phyloP scores from a whole-genome alignment of 345 rosid genomes.

The Eucalyptus pauciflora region DNA sequence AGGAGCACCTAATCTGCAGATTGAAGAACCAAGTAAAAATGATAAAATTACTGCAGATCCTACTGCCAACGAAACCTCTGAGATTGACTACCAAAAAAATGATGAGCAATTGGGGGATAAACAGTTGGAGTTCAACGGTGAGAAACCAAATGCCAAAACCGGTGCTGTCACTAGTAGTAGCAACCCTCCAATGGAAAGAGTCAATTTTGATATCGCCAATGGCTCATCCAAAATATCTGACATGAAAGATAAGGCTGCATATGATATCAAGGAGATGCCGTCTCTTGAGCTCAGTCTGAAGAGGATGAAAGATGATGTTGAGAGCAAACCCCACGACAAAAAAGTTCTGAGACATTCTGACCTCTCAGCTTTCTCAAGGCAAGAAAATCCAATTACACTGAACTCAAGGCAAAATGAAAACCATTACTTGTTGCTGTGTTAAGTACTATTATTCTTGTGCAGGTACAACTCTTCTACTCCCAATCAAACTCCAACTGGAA shows the following conservation, averaged over 20 bases:
- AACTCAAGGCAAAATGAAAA: not conserved
- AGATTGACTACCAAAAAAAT: constrained; percentile 4
- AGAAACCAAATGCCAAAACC: constrained; percentile 5
- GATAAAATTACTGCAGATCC: not conserved
- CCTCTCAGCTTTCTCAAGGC: constrained; percentile 49
- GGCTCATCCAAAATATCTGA: constrained; percentile 4
- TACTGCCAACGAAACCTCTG: constrained; percentile 5
- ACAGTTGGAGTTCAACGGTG: constrained; percentile 9
- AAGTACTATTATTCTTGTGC: not conserved
- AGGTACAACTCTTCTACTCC: constrained; percentile 29
- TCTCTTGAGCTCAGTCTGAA: constrained; percentile 36
- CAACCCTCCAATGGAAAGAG: constrained; percentile 8
- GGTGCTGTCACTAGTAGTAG: not conserved
- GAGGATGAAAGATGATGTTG: constrained; percentile 13
- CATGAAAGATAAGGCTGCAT: constrained; percentile 3
- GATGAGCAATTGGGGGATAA: constrained; percentile 4
- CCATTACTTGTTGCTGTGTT: not conserved
- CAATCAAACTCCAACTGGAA: constrained; percentile 21
- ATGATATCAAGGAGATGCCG: constrained; percentile 11
- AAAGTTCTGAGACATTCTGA: constrained; percentile 32
- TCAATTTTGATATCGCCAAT: not conserved
- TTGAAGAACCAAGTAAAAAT: constrained; percentile 5
- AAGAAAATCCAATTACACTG: not conserved
- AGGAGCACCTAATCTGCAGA: constrained; percentile 13
- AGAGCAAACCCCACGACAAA: constrained; percentile 8